Conservation (phyloP, 1,139 yeast species). For the Suhomyces wounanorum region DNA sequence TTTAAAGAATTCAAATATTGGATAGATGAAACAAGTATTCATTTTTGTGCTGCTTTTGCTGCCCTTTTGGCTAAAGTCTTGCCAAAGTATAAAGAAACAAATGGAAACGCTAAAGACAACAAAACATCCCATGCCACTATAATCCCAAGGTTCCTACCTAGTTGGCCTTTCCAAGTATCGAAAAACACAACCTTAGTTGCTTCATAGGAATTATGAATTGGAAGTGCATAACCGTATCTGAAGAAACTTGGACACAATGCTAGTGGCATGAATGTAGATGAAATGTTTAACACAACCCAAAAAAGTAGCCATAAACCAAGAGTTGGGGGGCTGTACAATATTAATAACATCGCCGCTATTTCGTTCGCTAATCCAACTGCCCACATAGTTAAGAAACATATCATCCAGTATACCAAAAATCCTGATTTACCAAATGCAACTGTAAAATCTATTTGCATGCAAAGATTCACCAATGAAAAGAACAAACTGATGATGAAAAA, state of each 20-base stretch:
- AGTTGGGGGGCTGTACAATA: slow-evolving; percentile 38
- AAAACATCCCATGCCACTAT: slow-evolving; percentile 58
- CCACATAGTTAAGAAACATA: slow-evolving; percentile 44
- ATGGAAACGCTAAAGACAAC: slow-evolving; percentile 40
- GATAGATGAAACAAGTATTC: too few species aligned
- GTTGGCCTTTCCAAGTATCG: slow-evolving; percentile 52
- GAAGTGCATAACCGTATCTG: slow-evolving; percentile 66
- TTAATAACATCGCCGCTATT: slow-evolving; percentile 35
- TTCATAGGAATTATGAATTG: slow-evolving; percentile 61
- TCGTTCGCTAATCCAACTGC: slow-evolving; percentile 47
- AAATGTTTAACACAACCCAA: slow-evolving; percentile 61
- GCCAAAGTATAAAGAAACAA: slow-evolving; percentile 33
- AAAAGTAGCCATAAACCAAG: slow-evolving; percentile 60
- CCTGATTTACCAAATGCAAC: slow-evolving; percentile 44
- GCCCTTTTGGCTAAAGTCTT: slow-evolving; percentile 31
- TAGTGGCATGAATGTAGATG: slow-evolving; percentile 64
- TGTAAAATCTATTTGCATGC: slow-evolving; percentile 45
- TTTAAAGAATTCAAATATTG: too few species aligned
- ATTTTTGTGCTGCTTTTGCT: not conserved
- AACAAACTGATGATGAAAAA: slow-evolving; percentile 40
- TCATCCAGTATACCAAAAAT: slow-evolving; percentile 48
- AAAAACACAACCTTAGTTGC: slow-evolving; percentile 58
- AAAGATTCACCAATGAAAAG: slow-evolving; percentile 43
- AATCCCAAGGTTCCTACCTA: slow-evolving; percentile 62
- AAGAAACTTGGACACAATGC: slow-evolving; percentile 55